These are phyloP conservation scores for Argentina anserina DNA, from an alignment of 306 rosid genomes.

Conservation along the genomic window DNA sequence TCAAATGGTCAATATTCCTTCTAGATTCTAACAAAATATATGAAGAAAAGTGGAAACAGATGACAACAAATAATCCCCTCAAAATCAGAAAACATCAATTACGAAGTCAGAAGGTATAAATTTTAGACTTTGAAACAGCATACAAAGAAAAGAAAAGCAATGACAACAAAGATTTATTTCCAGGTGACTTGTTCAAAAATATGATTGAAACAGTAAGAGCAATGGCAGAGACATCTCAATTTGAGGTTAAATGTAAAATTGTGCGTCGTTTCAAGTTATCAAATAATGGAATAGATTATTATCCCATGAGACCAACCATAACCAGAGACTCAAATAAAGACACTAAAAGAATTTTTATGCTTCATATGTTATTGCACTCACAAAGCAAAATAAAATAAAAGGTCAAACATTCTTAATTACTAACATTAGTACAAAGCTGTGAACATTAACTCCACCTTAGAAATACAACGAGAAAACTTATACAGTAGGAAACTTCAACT, in stretches of 20 bases:
- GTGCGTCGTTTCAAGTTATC: not conserved
- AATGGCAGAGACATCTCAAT: not conserved
- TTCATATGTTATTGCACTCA: not conserved
- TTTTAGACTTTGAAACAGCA: not conserved
- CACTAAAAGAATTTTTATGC: not conserved
- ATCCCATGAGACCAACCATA: not conserved
- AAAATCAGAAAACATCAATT: slow-evolving; percentile 6
- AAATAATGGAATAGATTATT: not conserved
- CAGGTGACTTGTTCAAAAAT: not conserved
- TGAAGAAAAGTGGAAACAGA: no score
- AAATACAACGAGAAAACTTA: not conserved
- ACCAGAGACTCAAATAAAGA: not conserved
- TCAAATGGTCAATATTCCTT: not conserved
- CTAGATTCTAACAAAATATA: not conserved
- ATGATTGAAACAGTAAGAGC: not conserved
- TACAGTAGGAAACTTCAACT: not conserved
- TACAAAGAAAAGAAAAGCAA: not conserved
- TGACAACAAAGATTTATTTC: no score
- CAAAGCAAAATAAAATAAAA: not conserved
- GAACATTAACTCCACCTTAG: not conserved
- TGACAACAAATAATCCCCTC: not conserved
- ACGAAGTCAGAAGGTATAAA: slow-evolving; percentile 1
- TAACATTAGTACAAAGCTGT: not conserved
- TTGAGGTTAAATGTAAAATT: not conserved
- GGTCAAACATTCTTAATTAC: not conserved